phyloP scores from a whole-genome alignment of 495 filamentous ascomycete species.

The Penicillium bialowiezense region DNA sequence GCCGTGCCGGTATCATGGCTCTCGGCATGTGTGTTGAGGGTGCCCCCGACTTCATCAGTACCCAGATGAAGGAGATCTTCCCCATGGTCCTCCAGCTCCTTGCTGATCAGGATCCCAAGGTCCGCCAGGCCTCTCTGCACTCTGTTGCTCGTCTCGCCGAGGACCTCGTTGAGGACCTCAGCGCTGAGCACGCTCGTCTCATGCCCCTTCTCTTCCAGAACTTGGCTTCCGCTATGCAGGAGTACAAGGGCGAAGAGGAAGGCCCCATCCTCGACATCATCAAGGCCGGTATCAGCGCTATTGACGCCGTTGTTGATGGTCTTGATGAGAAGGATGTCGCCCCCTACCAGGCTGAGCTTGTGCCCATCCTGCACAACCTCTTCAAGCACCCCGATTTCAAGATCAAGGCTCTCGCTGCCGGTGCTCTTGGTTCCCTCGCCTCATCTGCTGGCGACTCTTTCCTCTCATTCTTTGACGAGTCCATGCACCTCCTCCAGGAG shows the following conservation, averaged over 20 bases:
- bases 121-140: slow-evolving; percentile 82
- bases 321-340: slow-evolving; percentile 80
- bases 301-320: slow-evolving; percentile 88
- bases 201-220: slow-evolving; percentile 85
- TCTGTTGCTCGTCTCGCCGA: slow-evolving; percentile 86
- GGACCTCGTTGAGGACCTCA: slow-evolving; percentile 86
- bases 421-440: slow-evolving; percentile 87
- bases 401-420: slow-evolving; percentile 83
- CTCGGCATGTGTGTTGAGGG: slow-evolving; percentile 94
- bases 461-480: slow-evolving; percentile 82
- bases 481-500: slow-evolving; percentile 78
- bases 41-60: slow-evolving; percentile 91
- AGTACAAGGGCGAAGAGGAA: slow-evolving; percentile 59
- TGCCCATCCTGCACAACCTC: slow-evolving; percentile 77
- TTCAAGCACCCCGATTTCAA: slow-evolving; percentile 81
- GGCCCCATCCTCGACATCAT: slow-evolving; percentile 72
- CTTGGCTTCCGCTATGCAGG: slow-evolving; percentile 71
- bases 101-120: slow-evolving; percentile 74
- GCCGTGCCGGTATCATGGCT: slow-evolving; percentile 86
- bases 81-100: slow-evolving; percentile 83
- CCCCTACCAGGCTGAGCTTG: slow-evolving; percentile 75
- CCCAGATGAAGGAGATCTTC: slow-evolving; percentile 81
- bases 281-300: slow-evolving; percentile 82
- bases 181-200: slow-evolving; percentile 74
- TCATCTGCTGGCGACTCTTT: slow-evolving; percentile 78